Base-by-base conservation (phyloP, 345 rosid species). In the Corchorus capsularis region DNA sequence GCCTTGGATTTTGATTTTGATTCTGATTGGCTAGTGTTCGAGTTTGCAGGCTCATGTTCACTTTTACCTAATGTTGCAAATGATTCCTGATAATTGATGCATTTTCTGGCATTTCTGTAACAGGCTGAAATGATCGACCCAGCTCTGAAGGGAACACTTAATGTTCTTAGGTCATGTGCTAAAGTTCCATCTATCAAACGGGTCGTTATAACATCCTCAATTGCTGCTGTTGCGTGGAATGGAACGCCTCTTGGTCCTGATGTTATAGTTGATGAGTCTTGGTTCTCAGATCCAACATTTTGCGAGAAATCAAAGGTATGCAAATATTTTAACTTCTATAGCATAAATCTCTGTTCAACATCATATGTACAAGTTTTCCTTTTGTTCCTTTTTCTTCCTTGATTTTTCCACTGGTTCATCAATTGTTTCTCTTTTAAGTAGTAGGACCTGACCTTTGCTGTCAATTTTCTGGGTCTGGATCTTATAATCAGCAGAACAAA, bases 201-300 rank as follows among this genome's bases (percentile, higher is more conserved):
- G 65, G 87, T 85, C n/a, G 72, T 86, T 67, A 1, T 85, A 54
- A 87, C 93, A 9, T 87, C 93, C 34, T 89, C 93, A 39, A 78
- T 60, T 13, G 59, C 82, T n/a, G 76, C 89, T n/a, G 84, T 81
- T 81, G 0, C 68, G 22, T 17, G 11, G 76, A 80, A 72, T 12
- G 82, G 72, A 70, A 85, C 63, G 16, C 85, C 85, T 73, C 39
- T 79, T 4, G 75, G 61, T 6, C 68, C 82, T 8, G 81, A 78
- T 46, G 71, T 77, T 8, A 52, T 81, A 13, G 83, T 89, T 41
- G 90, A 87, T 47, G 93, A 89, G 77, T 74, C 83, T 61, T 86
- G 86, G 85, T 81, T 80, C 74, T 86, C 91, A 1, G 83, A 87
- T 79, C 81, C 84, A 34, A 70, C 13, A 45, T 15, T 79, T 8